A percentile compares a stretch with the other conserved stretches of the same genome.
These are phyloP conservation scores for Torulaspora gathmanii DNA, from an alignment of 805 yeast genomes.

Conservation along the genomic window DNA sequence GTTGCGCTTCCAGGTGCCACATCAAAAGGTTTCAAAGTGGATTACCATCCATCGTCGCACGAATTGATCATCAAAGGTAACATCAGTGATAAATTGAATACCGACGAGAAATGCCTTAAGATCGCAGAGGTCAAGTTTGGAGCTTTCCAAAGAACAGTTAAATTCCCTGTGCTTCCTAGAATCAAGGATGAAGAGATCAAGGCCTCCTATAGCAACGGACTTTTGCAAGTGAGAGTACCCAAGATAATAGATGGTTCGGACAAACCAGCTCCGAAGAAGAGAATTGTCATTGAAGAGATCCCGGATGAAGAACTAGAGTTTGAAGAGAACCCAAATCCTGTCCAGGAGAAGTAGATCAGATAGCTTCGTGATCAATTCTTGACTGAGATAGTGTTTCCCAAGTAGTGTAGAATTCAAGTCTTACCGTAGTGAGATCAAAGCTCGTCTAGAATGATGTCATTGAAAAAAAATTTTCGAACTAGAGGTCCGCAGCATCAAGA, in stretches of 20 bases:
- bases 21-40: conserved; percentile 48
- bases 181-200: conserved; percentile 50
- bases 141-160: conserved; percentile 51
- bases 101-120: conserved; percentile 40
- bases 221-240: conserved; percentile 50
- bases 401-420: too few relatives aligned
- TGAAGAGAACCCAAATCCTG: conserved; percentile 47
- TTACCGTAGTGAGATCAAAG: too few relatives aligned
- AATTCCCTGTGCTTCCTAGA: conserved; percentile 50
- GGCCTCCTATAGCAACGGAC: conserved; percentile 52
- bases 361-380: too few relatives aligned
- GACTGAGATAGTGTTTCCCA: too few relatives aligned
- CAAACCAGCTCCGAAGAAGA: conserved; percentile 40
- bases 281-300: conserved; percentile 44
- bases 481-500: too few relatives aligned
- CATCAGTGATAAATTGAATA: conserved; percentile 38
- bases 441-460: too few relatives aligned
- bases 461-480: neutral
- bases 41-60: conserved; percentile 54
- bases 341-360: conserved; percentile 44
- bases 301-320: conserved; percentile 46
- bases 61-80: conserved; percentile 52
- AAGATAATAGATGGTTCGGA: conserved; percentile 37
- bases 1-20: conserved; percentile 58
- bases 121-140: conserved; percentile 55